These are phyloP conservation scores for Penicillium hesseltinei DNA, from an alignment of 2,329 filamentous ascomycete species.

Conservation along the genomic window DNA sequence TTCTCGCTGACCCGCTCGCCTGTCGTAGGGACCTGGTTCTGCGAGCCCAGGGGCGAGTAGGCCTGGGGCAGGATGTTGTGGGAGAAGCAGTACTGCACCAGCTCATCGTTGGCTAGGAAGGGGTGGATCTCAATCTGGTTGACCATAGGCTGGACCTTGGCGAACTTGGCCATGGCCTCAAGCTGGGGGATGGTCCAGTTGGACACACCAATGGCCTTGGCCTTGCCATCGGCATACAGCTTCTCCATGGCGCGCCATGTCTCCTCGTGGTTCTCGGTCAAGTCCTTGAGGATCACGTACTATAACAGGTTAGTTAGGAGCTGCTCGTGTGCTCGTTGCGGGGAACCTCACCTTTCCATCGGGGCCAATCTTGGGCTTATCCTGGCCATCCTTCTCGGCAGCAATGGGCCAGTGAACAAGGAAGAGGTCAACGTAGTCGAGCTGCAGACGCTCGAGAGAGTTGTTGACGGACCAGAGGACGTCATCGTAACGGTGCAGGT, in stretches of 20 bases:
- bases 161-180: conserved; percentile 45
- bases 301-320: conserved; percentile 22
- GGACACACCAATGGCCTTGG: conserved; percentile 71
- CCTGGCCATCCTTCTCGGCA: conserved; percentile 50
- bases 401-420: conserved; percentile 54
- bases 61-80: conserved; percentile 43
- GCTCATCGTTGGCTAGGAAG: conserved; percentile 47
- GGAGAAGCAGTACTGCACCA: conserved; percentile 44
- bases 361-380: conserved; percentile 49
- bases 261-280: conserved; percentile 62
- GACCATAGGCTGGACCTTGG: conserved; percentile 44
- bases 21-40: conserved; percentile 67
- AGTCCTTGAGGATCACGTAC: conserved; percentile 62
- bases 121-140: conserved; percentile 50
- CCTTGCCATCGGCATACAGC: conserved; percentile 58
- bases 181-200: conserved; percentile 64
- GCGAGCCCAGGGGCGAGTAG: conserved; percentile 56
- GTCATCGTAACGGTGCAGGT: conserved; percentile 49
- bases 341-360: conserved; percentile 49
- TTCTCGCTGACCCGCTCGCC: conserved; percentile 65
- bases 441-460: conserved; percentile 63
- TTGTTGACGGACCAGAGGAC: conserved; percentile 54
- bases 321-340: background rate
- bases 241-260: conserved; percentile 69
- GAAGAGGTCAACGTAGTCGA: conserved; percentile 72